Percentiles rank a stretch among this genome's conserved stretches.
phyloP scores from a whole-genome alignment of 139 green algal genomes.

The Chlorella sorokiniana region DNA sequence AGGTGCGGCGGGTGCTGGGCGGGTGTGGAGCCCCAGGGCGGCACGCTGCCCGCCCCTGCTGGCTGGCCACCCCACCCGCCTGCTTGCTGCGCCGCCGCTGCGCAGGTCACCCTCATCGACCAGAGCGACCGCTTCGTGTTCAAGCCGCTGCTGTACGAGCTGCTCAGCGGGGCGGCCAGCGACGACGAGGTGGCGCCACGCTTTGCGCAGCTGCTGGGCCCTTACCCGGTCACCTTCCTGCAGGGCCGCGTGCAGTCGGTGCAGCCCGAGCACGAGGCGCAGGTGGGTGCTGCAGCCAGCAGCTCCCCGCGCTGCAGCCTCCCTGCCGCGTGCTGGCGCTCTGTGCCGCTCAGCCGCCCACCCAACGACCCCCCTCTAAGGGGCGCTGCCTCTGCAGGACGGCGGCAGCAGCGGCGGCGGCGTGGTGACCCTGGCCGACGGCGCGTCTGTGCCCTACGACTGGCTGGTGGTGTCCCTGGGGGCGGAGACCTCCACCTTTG shows the following conservation, averaged over 20 bases:
- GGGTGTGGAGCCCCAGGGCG: neutral
- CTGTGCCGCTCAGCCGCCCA: neutral
- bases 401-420: conserved; percentile 51
- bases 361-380: neutral
- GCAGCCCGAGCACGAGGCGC: conserved; percentile 5
- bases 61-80: neutral
- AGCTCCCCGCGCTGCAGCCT: neutral
- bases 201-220: conserved; percentile 86
- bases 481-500: conserved; percentile 59
- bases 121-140: conserved; percentile 94
- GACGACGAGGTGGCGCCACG: conserved; percentile 89
- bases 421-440: conserved; percentile 60
- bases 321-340: neutral
- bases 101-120: conserved; percentile 94
- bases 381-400: neutral
- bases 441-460: conserved; percentile 78
- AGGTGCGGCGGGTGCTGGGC: conserved; percentile 60
- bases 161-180: conserved; percentile 79
- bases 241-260: conserved; percentile 62
- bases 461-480: conserved; percentile 91
- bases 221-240: conserved; percentile 85
- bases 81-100: conserved; percentile 59
- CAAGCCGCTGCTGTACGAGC: conserved; percentile 99
- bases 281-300: conserved; percentile 1
- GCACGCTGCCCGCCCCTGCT: neutral